Percentiles rank a stretch among this genome's conserved stretches.
Conservation (phyloP, 345 rosid genomes). For the Syzygium jambos region DNA sequence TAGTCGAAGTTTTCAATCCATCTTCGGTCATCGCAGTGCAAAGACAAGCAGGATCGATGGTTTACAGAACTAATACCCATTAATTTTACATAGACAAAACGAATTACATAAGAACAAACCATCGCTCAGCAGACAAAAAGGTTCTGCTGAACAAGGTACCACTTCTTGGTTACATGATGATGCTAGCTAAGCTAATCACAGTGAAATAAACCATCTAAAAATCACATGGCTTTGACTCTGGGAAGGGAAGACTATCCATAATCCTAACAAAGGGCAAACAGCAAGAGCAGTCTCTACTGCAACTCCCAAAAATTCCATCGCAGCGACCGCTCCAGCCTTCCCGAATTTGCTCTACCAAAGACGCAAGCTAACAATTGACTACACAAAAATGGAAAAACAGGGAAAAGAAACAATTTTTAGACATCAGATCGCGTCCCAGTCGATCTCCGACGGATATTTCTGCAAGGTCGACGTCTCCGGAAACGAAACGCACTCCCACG, state of each 20-base stretch:
- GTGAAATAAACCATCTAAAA: background rate
- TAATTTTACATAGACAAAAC: background rate
- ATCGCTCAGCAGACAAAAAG: background rate
- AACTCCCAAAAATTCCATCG: background rate
- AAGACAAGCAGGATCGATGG: background rate
- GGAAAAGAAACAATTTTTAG: background rate
- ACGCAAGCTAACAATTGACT: background rate
- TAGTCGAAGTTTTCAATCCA: background rate
- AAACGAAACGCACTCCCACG: constrained; percentile 1
- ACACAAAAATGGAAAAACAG: background rate
- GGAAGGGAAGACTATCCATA: background rate
- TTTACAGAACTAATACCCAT: background rate
- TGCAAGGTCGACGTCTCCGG: constrained; percentile 1
- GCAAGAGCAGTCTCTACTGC: background rate
- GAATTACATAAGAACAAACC: background rate
- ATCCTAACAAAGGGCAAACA: background rate
- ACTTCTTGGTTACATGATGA: background rate
- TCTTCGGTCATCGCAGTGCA: background rate
- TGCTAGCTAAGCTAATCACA: background rate
- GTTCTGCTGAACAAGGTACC: background rate
- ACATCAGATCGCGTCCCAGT: constrained; percentile 10
- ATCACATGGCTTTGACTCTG: too few relatives aligned
- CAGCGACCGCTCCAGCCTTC: background rate
- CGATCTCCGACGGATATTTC: constrained; percentile 15
- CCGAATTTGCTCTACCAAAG: background rate